phyloP scores from a whole-genome alignment of 345 rosid species.

The Citrus reticulata region DNA sequence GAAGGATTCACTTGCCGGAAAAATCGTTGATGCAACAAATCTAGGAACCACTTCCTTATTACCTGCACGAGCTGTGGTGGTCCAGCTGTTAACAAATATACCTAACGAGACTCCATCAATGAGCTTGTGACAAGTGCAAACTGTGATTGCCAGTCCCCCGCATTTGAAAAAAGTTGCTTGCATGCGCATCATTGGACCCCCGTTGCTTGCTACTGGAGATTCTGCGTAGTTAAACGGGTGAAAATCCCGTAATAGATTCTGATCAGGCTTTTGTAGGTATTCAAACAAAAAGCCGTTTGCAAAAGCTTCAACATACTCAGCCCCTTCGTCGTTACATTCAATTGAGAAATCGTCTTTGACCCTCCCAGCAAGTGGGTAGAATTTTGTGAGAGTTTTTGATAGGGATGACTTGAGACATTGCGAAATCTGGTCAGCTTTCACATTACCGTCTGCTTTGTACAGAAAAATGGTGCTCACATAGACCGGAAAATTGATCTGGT shows the following conservation, averaged over 20 bases:
- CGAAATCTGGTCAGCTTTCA: not conserved
- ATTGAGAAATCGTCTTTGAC: not conserved
- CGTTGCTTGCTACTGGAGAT: not conserved
- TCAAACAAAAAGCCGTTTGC: not conserved
- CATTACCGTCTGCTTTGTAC: not conserved
- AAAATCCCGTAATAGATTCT: constrained; percentile 1
- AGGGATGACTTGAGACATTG: constrained; percentile 15
- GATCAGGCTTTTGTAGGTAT: constrained; percentile 12
- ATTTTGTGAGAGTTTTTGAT: constrained; percentile 12
- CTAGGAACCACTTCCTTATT: not conserved
- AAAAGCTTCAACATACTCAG: constrained; percentile 17
- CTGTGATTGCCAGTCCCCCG: not conserved
- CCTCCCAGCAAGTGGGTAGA: constrained; percentile 21
- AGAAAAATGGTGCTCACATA: too few species aligned
- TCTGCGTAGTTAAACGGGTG: constrained; percentile 11
- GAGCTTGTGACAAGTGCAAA: not conserved
- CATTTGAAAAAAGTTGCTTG: not conserved
- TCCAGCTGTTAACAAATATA: not conserved
- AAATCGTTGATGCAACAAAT: not conserved
- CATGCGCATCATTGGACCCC: not conserved
- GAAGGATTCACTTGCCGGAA: not conserved
- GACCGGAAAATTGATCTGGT: too few species aligned
- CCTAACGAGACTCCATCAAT: not conserved
- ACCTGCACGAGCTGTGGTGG: not conserved
- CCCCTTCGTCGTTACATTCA: not conserved